These are phyloP conservation scores for Phellopilus nigrolimitatus DNA, from an alignment of 1,284 basidiomycete genomes.

Conservation along the genomic window DNA sequence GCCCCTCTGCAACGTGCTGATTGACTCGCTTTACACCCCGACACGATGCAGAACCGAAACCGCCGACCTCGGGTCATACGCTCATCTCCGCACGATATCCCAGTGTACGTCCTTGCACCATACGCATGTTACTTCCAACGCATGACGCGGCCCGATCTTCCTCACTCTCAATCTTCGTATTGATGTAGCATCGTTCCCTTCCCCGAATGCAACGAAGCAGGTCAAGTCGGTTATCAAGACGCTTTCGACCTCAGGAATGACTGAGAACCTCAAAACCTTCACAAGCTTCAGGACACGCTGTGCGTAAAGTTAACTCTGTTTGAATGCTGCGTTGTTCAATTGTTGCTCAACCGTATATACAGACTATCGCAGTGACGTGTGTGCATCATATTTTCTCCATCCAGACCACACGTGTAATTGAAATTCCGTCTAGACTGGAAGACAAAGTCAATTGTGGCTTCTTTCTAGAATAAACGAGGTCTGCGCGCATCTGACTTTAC, in stretches of 20 bases:
- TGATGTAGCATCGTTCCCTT: slow-evolving; percentile 46
- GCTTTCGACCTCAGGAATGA: slow-evolving; percentile 62
- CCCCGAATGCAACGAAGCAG: slow-evolving; percentile 52
- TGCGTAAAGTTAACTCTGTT: slow-evolving; percentile 32
- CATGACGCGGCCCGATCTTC: background rate
- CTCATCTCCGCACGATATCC: slow-evolving; percentile 32
- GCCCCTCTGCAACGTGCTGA: slow-evolving; percentile 22
- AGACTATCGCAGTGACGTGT: slow-evolving; percentile 79
- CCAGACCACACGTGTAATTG: slow-evolving; percentile 1
- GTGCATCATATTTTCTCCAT: slow-evolving; percentile 10
- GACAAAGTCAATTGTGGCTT: slow-evolving; percentile 81
- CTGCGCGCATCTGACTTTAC: slow-evolving; percentile 11
- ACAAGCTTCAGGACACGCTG: slow-evolving; percentile 69
- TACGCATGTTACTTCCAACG: background rate
- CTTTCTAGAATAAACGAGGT: slow-evolving; percentile 68
- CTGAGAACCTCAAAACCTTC: slow-evolving; percentile 68
- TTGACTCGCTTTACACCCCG: slow-evolving; percentile 18
- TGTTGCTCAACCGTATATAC: slow-evolving; percentile 17
- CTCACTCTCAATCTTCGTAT: background rate
- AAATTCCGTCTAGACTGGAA: slow-evolving; percentile 56
- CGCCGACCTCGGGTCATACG: slow-evolving; percentile 49
- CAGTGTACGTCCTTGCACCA: slow-evolving; percentile 33
- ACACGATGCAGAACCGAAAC: slow-evolving; percentile 63
- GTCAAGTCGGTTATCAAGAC: slow-evolving; percentile 60
- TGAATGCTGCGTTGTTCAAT: background rate